Conservation (phyloP, 2,329 filamentous ascomycete genomes). For the Dactylellina haptotyla region DNA sequence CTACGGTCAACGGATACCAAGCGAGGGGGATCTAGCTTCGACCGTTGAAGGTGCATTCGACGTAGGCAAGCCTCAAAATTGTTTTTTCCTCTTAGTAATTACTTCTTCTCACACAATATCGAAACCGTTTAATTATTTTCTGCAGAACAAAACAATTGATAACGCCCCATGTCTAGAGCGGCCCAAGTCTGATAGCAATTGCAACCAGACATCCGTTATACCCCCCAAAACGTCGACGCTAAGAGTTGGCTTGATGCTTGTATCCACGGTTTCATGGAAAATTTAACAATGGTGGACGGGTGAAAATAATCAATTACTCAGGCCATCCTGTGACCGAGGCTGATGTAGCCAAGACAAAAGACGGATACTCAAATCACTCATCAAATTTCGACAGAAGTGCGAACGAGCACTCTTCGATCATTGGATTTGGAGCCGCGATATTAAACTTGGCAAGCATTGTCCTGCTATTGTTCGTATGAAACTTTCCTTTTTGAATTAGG, state of each 20-base stretch:
- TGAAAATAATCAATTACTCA: slow-evolving; percentile 31
- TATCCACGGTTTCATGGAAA: slow-evolving; percentile 50
- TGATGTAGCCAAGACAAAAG: slow-evolving; percentile 16
- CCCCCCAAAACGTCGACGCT: slow-evolving; percentile 11
- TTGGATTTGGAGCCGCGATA: slow-evolving; percentile 7
- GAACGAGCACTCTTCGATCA: neutral
- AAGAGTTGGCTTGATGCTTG: slow-evolving; percentile 22
- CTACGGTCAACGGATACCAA: slow-evolving; percentile 24
- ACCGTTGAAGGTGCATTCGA: slow-evolving; percentile 3
- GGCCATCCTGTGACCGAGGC: neutral
- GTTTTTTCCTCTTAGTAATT: slow-evolving; percentile 15
- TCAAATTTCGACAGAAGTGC: neutral
- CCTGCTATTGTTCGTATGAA: neutral
- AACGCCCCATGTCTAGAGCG: slow-evolving; percentile 21
- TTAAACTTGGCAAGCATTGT: neutral
- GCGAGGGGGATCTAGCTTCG: slow-evolving; percentile 29
- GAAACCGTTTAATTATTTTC: neutral
- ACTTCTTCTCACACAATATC: slow-evolving; percentile 28
- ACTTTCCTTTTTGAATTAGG: neutral
- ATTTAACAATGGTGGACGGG: slow-evolving; percentile 10
- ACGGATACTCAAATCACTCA: slow-evolving; percentile 17
- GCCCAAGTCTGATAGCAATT: slow-evolving; percentile 26
- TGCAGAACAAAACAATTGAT: neutral
- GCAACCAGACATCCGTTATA: slow-evolving; percentile 20
- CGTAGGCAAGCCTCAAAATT: slow-evolving; percentile 32